Evolutionary conservation across 345 rosid genomes (phyloP).

Genomic region (Luvunga scandens): DNA sequence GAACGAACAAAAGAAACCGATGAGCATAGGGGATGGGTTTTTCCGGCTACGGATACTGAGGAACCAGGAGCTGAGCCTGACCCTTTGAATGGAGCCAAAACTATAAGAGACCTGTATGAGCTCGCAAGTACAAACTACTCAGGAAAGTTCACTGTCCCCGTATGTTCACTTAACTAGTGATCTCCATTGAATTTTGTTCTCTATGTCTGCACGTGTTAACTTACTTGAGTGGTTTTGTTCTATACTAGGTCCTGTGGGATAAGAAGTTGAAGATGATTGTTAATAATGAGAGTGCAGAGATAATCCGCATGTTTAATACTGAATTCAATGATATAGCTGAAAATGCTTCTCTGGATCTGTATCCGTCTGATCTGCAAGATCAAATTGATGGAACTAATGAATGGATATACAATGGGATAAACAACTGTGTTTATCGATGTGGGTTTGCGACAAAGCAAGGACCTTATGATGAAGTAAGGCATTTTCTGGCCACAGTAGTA

Average conservation of each 20-base stretch:
- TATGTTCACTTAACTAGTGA: slow-evolving; percentile 33
- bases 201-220: slow-evolving; percentile 13
- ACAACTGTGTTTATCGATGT: slow-evolving; percentile 52
- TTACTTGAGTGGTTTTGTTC: slow-evolving; percentile 10
- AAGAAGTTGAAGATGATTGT: slow-evolving; percentile 62
- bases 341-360: slow-evolving; percentile 46
- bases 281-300: slow-evolving; percentile 57
- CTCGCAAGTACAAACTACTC: slow-evolving; percentile 72
- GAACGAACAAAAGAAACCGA: slow-evolving; percentile 78
- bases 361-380: slow-evolving; percentile 40
- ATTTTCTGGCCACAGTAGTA: not conserved
- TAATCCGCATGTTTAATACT: slow-evolving; percentile 49
- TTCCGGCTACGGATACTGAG: slow-evolving; percentile 55
- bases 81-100: slow-evolving; percentile 70
- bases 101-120: slow-evolving; percentile 72
- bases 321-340: slow-evolving; percentile 48
- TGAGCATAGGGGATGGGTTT: slow-evolving; percentile 94
- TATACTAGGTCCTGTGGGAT: slow-evolving; percentile 51
- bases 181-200: slow-evolving; percentile 1
- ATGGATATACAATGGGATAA: slow-evolving; percentile 48
- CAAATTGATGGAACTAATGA: slow-evolving; percentile 42
- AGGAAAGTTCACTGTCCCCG: slow-evolving; percentile 89
- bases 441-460: slow-evolving; percentile 54
- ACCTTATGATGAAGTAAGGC: slow-evolving; percentile 53
- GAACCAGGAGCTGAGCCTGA: slow-evolving; percentile 80